Evolutionary conservation across 192 early-diverging fungal genomes (phyloP), one percentile per base, ranked within the genome.

Genomic region (Oehlia diaphana): DNA sequence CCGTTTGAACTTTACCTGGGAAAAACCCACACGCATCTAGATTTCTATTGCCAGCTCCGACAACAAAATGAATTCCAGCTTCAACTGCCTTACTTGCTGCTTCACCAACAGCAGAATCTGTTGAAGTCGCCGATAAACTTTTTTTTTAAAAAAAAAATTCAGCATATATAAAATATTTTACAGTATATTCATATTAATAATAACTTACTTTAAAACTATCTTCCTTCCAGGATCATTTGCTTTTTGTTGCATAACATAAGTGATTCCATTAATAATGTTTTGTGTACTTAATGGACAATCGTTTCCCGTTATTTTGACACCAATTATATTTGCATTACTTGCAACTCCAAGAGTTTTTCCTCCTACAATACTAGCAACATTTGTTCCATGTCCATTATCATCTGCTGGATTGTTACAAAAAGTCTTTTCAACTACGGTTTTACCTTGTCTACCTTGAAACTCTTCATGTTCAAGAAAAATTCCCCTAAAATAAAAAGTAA

Each of bases 391-490:
- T 9, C 89, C 89, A 78, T 85, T 76, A 23, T 81, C 75, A 77
- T 91, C 90, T 28, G 80, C 74, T 37, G 79, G 42, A 33, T 53
- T 13, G 14, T 79, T 77, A 19, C 50, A 58, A 58, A 58, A 58
- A 58, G 14, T 58, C 50, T 58, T 58, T 58, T 58, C 50, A 58
- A 58, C 50, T 19, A 58, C 14, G 16, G 50, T 58, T 58, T 83
- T 14, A 82, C 76, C 26, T 19, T 19, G 14, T 79, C 97, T 92
- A 81, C 96, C 96, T 72, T 95, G 90, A 83, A 99, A 97, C 76
- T 99, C 97, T 35, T 89, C 89, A 84, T 98, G 97, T 1, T 92
- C 84, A 70, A 58, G 50, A 58, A 19, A 58, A 58, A 58, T 58
- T 58, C 50, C 50, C 16, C 50, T 58, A 58, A 58, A 58, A 58